phyloP scores from a whole-genome alignment of 306 rosid genomes.

The Ormosia semicastrata region DNA sequence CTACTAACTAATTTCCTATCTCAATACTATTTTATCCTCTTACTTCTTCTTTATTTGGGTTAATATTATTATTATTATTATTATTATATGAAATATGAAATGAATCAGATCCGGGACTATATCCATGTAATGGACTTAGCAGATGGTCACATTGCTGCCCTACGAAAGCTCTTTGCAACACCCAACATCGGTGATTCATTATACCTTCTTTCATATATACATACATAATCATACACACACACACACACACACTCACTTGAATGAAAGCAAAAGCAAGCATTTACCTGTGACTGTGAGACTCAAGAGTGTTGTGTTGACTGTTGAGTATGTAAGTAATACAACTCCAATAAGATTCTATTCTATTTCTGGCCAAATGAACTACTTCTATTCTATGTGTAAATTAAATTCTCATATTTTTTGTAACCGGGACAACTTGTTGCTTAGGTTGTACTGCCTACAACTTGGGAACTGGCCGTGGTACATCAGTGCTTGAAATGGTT shows the following conservation, averaged over 20 bases:
- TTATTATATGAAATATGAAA: no score
- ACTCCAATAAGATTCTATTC: no score
- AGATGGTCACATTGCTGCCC: constrained; percentile 97
- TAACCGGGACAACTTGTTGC: neutral
- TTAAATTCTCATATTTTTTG: neutral
- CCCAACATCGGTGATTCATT: constrained; percentile 56
- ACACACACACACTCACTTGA: no score
- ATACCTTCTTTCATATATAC: neutral
- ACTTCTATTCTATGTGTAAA: neutral
- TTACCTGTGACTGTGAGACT: no score
- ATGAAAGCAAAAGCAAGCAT: no score
- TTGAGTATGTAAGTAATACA: no score
- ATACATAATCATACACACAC: no score
- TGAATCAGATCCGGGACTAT: constrained; percentile 79
- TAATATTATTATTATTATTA: no score
- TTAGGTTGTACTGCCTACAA: constrained; percentile 91
- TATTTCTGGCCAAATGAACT: neutral
- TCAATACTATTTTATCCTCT: no score
- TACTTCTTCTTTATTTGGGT: no score
- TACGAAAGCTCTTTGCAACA: constrained; percentile 67
- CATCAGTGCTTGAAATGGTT: constrained; percentile 95
- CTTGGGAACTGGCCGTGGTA: constrained; percentile 86
- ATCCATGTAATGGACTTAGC: constrained; percentile 99
- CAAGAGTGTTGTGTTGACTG: no score
- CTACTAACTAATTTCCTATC: neutral